A percentile compares a stretch with the other conserved stretches of the same genome.
Conservation (phyloP, 805 yeast genomes). For the Pichia phayaonensis region DNA sequence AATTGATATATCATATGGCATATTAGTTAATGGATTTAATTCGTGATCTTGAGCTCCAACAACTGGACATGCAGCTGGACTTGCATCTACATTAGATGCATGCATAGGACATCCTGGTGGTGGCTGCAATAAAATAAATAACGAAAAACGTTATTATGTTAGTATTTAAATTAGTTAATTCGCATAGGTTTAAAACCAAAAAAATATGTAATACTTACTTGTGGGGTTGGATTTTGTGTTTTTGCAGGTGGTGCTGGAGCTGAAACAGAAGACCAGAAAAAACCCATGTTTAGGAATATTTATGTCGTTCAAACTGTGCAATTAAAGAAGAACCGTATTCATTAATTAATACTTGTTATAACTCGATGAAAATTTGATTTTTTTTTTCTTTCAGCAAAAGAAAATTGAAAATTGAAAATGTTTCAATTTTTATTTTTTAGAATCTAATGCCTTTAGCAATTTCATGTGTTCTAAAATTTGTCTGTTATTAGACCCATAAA, state of each 20-base stretch:
- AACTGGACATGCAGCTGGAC: slow-evolving; percentile 25
- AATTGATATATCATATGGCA: slow-evolving; percentile 69
- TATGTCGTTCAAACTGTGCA: neutral
- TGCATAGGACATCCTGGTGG: slow-evolving; percentile 10
- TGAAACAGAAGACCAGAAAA: slow-evolving; percentile 68
- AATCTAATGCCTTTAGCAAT: neutral
- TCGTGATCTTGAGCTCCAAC: slow-evolving; percentile 25
- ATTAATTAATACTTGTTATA: neutral
- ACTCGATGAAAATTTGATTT: neutral
- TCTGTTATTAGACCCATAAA: neutral
- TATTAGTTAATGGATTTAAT: slow-evolving; percentile 79
- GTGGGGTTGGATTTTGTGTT: neutral
- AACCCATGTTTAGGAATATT: slow-evolving; percentile 44
- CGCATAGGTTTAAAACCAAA: neutral
- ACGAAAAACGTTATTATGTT: neutral
- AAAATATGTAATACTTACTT: neutral
- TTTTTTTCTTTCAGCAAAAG: no score
- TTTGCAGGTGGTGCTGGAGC: slow-evolving; percentile 1
- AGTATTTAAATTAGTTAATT: neutral
- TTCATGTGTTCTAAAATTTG: neutral
- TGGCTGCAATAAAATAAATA: neutral
- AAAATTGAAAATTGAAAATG: neutral
- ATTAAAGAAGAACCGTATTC: neutral
- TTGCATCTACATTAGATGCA: neutral
- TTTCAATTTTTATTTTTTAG: no score